A percentile compares a stretch with the other conserved stretches of the same genome.
These are phyloP conservation scores for Volvox carteri DNA, from an alignment of 163 green algal genomes.

Conservation along the genomic window DNA sequence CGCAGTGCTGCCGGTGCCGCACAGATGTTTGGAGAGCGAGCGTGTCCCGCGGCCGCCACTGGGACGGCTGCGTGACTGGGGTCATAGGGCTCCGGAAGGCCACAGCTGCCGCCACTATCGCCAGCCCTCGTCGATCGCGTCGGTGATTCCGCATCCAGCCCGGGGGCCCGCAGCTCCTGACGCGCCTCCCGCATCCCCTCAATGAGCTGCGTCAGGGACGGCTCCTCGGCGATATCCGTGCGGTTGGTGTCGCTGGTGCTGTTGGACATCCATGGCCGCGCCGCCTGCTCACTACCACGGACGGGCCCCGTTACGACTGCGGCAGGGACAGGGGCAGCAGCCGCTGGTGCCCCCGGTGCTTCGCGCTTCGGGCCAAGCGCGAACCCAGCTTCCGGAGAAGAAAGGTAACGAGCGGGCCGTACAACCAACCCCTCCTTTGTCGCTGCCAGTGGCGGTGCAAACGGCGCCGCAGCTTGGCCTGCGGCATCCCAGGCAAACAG, in stretches of 20 bases:
- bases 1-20: no score
- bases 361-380: no score
- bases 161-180: neutral
- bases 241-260: neutral
- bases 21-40: no score
- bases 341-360: neutral
- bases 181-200: neutral
- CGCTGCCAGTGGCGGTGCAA: no score
- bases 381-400: no score
- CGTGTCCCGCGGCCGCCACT: no score
- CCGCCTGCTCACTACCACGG: no score
- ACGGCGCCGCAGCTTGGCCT: no score
- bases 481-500: neutral
- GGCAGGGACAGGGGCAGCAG: neutral
- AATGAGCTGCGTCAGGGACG: constrained; percentile 39
- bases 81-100: neutral
- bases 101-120: neutral
- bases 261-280: no score
- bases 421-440: no score
- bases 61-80: neutral
- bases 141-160: neutral
- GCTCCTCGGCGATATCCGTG: neutral
- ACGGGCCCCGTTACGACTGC: no score
- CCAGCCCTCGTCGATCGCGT: neutral
- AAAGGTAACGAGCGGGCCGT: no score